phyloP scores from a whole-genome alignment of 2,329 filamentous ascomycete species.

The Neophaeococcomyces aloes region DNA sequence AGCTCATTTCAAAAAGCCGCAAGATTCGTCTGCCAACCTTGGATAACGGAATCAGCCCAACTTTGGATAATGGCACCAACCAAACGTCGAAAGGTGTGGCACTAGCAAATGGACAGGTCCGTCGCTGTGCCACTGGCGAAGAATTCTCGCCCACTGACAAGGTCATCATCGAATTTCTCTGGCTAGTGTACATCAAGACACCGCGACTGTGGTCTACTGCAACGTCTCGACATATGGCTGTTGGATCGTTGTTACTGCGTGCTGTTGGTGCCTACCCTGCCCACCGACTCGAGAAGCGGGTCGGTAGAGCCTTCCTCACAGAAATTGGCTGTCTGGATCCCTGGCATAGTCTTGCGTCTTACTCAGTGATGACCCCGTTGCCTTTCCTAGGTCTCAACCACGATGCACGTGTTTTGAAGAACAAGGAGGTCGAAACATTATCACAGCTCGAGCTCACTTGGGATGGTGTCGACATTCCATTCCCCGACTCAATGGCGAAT shows the following conservation, averaged over 20 bases:
- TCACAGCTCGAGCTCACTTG: background rate
- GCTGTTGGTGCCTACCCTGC: constrained; percentile 46
- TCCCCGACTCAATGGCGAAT: constrained; percentile 43
- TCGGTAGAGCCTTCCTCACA: constrained; percentile 45
- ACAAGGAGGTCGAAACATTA: background rate
- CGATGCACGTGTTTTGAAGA: background rate
- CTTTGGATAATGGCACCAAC: constrained; percentile 30
- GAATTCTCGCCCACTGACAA: constrained; percentile 41
- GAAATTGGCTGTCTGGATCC: constrained; percentile 52
- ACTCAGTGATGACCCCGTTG: background rate
- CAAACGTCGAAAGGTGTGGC: constrained; percentile 27
- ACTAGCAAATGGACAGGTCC: constrained; percentile 18
- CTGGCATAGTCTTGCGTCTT: constrained; percentile 28
- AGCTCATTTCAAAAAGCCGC: constrained; percentile 32
- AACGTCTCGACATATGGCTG: constrained; percentile 16
- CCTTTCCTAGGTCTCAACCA: background rate
- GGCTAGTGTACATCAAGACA: constrained; percentile 35
- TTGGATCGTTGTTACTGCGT: constrained; percentile 46
- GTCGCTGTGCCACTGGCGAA: constrained; percentile 23
- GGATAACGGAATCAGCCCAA: constrained; percentile 34
- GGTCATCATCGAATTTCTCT: constrained; percentile 38
- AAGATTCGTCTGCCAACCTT: constrained; percentile 33
- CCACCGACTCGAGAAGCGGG: constrained; percentile 27
- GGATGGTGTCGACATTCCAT: background rate
- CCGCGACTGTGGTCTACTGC: constrained; percentile 31